Base-by-base conservation (phyloP, 176 grass and related monocot genomes). In the Ensete glaucum region DNA sequence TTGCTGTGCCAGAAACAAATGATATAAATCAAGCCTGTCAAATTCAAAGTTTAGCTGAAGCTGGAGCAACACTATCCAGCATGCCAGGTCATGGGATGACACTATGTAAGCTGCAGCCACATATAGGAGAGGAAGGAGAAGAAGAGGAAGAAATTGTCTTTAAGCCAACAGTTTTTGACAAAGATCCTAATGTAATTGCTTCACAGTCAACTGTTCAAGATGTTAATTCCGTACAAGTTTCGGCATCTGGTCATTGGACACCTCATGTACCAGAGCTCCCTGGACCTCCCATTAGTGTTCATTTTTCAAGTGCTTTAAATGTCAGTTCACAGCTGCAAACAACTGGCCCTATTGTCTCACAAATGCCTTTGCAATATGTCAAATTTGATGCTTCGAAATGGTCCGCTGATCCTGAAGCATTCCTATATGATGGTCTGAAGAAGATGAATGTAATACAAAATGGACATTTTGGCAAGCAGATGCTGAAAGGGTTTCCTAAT, bases 91-190 rank as follows among this genome's bases (percentile, higher is more conserved):
- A 55, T 43, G 34, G 4, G 4, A 43, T 43, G 34, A 43, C 4
- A 43, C 34, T 43, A 43, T 43, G 4, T 27, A 69, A 76, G 43
- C 69, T 79, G 65, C 81, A 78, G 21, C 76, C 78, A 27, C 72
- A 51, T 78, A 11, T 82, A 43, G 91, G 88, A 86, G 83, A 72
- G 67, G 91, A 95, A 43, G 88, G 91, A 75, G 88, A 96, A 78
- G 91, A 96, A 84, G 91, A 90, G 34, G 34, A 43, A 80, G 72
- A 58, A 20, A 96, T 91, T 73, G 88, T 96, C 73, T 96, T 96
- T 54, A 82, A 91, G 75, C 86, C 92, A 72, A 72, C 71, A 68
- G 65, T 69, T 79, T 74, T 71, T 52, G 84, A 87, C 51, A 90
- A 82, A 78, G 71, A 76, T 60, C 20, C 71, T 0, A 76, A 73